A percentile compares a stretch with the other conserved stretches of the same genome.
Conservation (phyloP, 768 basidiomycete species). For the Auricularia cornea region DNA sequence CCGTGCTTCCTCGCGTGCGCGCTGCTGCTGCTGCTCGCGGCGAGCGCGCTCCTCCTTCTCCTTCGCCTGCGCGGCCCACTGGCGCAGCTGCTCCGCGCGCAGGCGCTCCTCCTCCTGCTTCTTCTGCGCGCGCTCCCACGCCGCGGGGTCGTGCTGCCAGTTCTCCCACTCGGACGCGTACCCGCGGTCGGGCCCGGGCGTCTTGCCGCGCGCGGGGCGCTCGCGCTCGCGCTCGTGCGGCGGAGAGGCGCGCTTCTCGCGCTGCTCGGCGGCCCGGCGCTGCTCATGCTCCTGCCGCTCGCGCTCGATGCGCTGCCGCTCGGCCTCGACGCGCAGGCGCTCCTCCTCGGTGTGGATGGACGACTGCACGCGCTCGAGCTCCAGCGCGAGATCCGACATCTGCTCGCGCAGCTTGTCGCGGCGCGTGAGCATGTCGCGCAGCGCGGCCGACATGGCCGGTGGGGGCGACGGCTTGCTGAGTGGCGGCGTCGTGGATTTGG, state of each 20-base stretch:
- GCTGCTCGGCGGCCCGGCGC: background rate
- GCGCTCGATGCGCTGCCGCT: background rate
- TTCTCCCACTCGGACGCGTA: slow-evolving; percentile 1
- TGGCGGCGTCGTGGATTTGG: too few relatives aligned
- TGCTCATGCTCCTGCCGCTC: background rate
- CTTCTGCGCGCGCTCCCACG: background rate
- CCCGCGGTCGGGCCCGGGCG: background rate
- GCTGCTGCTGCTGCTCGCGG: background rate
- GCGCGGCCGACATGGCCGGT: background rate
- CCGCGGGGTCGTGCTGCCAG: background rate
- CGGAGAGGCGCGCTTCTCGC: background rate
- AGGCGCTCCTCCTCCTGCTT: background rate
- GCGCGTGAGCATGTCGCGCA: background rate
- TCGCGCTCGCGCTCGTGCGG: background rate
- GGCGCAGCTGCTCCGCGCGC: background rate
- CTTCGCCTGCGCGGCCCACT: background rate
- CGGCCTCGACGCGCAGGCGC: background rate
- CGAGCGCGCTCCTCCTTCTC: background rate
- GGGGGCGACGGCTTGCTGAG: background rate
- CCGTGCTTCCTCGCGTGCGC: background rate
- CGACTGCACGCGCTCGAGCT: background rate
- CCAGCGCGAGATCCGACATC: background rate
- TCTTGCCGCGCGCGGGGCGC: background rate
- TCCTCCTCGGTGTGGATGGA: background rate
- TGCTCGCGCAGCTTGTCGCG: background rate